These are phyloP conservation scores for Penicillium turbatum DNA, from an alignment of 495 filamentous ascomycete genomes.

Conservation along the genomic window DNA sequence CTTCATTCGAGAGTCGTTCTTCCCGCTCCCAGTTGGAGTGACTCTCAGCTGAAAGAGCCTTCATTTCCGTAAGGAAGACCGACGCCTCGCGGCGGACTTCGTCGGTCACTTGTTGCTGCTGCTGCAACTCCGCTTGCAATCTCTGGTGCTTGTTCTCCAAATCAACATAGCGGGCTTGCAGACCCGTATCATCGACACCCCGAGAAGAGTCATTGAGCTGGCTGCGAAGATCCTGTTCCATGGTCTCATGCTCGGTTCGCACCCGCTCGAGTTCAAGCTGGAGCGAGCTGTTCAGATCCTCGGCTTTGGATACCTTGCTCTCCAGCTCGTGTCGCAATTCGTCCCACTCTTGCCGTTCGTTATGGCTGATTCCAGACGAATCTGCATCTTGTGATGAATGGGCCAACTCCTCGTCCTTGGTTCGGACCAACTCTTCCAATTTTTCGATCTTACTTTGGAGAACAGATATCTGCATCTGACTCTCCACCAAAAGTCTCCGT, in stretches of 20 bases:
- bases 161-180: conserved; percentile 54
- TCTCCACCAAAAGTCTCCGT: conserved; percentile 67
- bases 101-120: conserved; percentile 80
- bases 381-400: conserved; percentile 30
- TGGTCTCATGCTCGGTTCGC: conserved; percentile 59
- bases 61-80: conserved; percentile 85
- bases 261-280: conserved; percentile 72
- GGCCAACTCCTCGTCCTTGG: conserved; percentile 55
- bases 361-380: conserved; percentile 31
- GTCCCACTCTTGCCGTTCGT: conserved; percentile 65
- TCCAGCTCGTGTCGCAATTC: conserved; percentile 71
- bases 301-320: conserved; percentile 69
- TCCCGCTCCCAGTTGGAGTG: conserved; percentile 77
- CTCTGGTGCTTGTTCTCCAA: conserved; percentile 67
- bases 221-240: conserved; percentile 58
- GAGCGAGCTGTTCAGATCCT: conserved; percentile 70
- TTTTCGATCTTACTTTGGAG: conserved; percentile 69
- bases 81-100: conserved; percentile 84
- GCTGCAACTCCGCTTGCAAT: conserved; percentile 62
- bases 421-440: conserved; percentile 58
- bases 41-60: conserved; percentile 71
- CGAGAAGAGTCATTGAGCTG: conserved; percentile 55
- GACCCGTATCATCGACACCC: conserved; percentile 39
- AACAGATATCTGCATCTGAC: conserved; percentile 69
- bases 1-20: conserved; percentile 64